phyloP scores from a whole-genome alignment of 2,329 filamentous ascomycete species.

The Ophiostoma perfectum region DNA sequence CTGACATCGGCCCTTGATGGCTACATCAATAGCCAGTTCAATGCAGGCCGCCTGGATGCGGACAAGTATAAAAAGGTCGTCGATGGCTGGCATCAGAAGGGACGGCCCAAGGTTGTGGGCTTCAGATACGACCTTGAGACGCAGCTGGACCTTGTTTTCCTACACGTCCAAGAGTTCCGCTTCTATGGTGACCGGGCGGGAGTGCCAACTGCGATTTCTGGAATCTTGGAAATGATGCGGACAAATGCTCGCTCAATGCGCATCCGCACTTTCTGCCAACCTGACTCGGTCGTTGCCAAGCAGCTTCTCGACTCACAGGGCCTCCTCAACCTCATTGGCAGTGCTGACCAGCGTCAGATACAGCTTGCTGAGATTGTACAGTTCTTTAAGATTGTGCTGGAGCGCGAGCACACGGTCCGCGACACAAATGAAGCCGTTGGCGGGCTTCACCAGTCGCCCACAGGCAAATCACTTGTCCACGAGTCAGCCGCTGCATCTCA shows the following conservation, averaged over 20 bases:
- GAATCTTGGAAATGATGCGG: conserved; percentile 49
- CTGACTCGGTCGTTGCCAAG: conserved; percentile 53
- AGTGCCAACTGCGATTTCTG: conserved; percentile 40
- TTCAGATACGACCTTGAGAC: conserved; percentile 58
- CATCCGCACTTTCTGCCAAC: conserved; percentile 53
- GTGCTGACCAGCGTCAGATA: conserved; percentile 40
- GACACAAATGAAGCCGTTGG: background rate
- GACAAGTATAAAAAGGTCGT: conserved; percentile 48
- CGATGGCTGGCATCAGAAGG: conserved; percentile 48
- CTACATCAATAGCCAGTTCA: conserved; percentile 50
- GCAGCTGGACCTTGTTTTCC: conserved; percentile 49
- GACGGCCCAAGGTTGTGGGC: conserved; percentile 50
- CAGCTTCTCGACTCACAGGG: conserved; percentile 51
- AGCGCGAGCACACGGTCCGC: conserved; percentile 37
- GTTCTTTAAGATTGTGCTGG: conserved; percentile 51
- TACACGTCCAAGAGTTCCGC: conserved; percentile 49
- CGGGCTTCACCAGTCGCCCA: conserved; percentile 17
- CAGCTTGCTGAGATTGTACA: conserved; percentile 46
- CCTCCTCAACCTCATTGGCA: conserved; percentile 47
- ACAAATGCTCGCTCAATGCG: conserved; percentile 48
- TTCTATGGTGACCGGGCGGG: conserved; percentile 48
- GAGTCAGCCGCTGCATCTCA: background rate
- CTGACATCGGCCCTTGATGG: conserved; percentile 47
- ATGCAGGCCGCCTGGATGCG: conserved; percentile 49
- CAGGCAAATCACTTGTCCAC: conserved; percentile 11